Conservation (phyloP, 768 basidiomycete genomes). For the Lactarius quietus region DNA sequence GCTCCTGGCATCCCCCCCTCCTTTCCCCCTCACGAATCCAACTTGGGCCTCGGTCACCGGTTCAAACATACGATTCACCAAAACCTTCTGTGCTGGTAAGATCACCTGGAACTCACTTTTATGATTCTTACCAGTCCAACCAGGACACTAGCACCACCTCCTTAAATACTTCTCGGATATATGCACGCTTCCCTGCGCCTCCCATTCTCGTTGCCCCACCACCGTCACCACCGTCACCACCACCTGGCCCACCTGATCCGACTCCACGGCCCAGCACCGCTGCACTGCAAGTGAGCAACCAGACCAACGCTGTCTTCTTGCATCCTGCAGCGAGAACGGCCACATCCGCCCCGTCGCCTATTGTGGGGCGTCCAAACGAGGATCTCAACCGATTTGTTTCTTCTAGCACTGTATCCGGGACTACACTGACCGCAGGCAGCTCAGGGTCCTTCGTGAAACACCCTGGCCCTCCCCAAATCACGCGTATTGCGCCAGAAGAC, state of each 20-base stretch:
- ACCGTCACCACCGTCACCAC: constrained; percentile 28
- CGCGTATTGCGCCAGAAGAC: constrained; percentile 77
- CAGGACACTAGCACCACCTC: constrained; percentile 45
- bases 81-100: constrained; percentile 4
- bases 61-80: not conserved
- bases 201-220: constrained; percentile 28
- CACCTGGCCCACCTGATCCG: constrained; percentile 23
- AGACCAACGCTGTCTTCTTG: constrained; percentile 21
- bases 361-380: constrained; percentile 52
- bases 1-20: not conserved
- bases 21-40: not conserved
- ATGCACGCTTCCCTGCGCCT: constrained; percentile 33
- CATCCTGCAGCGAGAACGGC: constrained; percentile 26
- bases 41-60: not conserved
- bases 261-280: constrained; percentile 3
- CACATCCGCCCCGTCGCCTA: constrained; percentile 49
- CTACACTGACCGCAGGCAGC: constrained; percentile 66
- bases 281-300: not conserved
- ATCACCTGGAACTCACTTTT: not conserved
- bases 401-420: constrained; percentile 77
- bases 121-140: constrained; percentile 42
- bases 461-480: constrained; percentile 71
- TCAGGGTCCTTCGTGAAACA: constrained; percentile 85
- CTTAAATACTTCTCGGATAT: constrained; percentile 34
- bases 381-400: constrained; percentile 90